phyloP scores from a whole-genome alignment of 169 alveolate species.

The Cryptosporidium ubiquitum region DNA sequence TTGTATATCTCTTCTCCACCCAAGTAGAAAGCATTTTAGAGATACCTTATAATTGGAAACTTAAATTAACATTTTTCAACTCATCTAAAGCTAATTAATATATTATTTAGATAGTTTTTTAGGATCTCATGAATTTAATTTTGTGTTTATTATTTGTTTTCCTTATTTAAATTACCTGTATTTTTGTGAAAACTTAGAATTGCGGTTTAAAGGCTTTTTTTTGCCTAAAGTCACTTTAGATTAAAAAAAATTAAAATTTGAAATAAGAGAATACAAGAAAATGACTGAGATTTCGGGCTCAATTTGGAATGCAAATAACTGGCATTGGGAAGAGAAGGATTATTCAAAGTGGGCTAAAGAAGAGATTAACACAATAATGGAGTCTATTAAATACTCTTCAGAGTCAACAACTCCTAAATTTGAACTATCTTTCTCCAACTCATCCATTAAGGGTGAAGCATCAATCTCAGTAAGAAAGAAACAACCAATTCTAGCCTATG shows the following conservation, averaged over 20 bases:
- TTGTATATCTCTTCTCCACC: conserved; percentile 74
- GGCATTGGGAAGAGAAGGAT: conserved; percentile 82
- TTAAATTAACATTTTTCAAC: background rate
- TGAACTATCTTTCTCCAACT: background rate
- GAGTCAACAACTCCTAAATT: background rate
- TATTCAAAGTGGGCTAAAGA: conserved; percentile 79
- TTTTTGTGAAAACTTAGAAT: background rate
- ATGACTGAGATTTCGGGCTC: conserved; percentile 74
- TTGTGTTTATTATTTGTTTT: background rate
- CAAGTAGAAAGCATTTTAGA: conserved; percentile 17
- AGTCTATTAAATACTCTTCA: background rate
- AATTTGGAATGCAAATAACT: conserved; percentile 80
- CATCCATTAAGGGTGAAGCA: conserved; percentile 30
- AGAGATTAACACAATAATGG: conserved; percentile 67
- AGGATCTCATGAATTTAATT: background rate
- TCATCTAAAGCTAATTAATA: background rate
- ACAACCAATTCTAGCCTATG: conserved; percentile 69
- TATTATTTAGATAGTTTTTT: background rate
- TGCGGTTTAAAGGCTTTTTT: background rate
- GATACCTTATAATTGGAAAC: background rate
- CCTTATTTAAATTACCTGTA: background rate
- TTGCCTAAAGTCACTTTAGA: background rate
- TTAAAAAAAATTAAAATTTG: background rate
- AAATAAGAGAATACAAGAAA: background rate
- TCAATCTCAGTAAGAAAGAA: conserved; percentile 66